Evolutionary conservation across 73 alveolate genomes (phyloP), one percentile per base, ranked within the genome.

Genomic region (Stentor roeselii): DNA sequence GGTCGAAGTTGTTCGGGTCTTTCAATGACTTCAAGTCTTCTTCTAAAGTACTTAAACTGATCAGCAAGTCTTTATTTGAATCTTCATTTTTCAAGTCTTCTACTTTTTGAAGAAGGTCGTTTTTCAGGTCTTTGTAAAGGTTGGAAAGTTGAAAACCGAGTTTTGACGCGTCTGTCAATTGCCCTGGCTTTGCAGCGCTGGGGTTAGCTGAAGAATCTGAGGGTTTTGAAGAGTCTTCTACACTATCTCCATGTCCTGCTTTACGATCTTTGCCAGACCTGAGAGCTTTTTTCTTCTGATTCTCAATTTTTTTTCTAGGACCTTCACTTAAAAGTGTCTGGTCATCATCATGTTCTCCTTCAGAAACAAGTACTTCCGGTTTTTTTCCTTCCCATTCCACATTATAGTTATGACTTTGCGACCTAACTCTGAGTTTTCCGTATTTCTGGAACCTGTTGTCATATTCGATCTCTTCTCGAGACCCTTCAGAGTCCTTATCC

Each of bases 321-420:
- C n/a, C 27, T 67, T 67, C 37, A 27, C 11, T 36, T 21, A n/a
- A 36, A 0, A 34, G 80, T 67, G 27, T 34, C 0, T 27, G 27
- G 21, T 67, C 34, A 1, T 11, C 80, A 2, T 67, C n/a, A 27
- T 32, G 42, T 1, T 67, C 80, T n/a, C 37, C 41, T 15, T 32
- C 80, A 67, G 80, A 34, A 67, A 21, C 80, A 21, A 21, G 27
- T 21, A 67, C 34, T 67, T 21, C 80, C 14, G 80, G 80, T 1
- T 32, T 21, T 21, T 67, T 2, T 40, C 80, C 80, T 67, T 67
- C 80, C 80, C 80, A 67, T 67, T 67, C 80, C 21, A 67, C 41
- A 15, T 67, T n/a, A 67, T 21, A 67, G 2, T 34, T 21, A 1
- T 67, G 80, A 2, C 37, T 32, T 67, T 21, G 37, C 14, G 2